These are phyloP conservation scores for Astrothelium subdiscretum DNA, from an alignment of 495 filamentous ascomycete species.

Conservation along the genomic window DNA sequence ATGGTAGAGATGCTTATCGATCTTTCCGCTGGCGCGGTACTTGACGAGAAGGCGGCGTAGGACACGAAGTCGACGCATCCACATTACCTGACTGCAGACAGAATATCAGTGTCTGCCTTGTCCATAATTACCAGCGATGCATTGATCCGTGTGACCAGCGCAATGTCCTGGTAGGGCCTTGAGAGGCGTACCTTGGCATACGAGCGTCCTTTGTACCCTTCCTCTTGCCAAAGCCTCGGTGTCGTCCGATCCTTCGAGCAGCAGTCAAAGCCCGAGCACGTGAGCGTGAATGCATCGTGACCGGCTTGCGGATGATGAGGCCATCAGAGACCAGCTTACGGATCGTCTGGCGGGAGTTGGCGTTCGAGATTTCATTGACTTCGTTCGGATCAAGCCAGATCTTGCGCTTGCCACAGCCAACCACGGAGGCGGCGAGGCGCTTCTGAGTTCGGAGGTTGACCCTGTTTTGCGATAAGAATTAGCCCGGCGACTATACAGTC, in stretches of 20 bases:
- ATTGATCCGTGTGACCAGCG: neutral
- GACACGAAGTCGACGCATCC: constrained; percentile 99
- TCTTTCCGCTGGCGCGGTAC: constrained; percentile 98
- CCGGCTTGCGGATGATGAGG: constrained; percentile 99
- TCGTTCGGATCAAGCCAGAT: constrained; percentile 99
- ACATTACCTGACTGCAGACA: constrained; percentile 70
- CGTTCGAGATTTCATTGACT: constrained; percentile 98
- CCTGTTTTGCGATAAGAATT: constrained; percentile 40
- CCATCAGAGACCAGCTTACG: constrained; percentile 99
- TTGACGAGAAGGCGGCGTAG: constrained; percentile 97
- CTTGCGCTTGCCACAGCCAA: constrained; percentile 98
- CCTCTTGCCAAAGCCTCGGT: constrained; percentile 98
- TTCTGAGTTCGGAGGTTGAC: constrained; percentile 99
- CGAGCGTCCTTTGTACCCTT: constrained; percentile 99
- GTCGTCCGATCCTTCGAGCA: constrained; percentile 83
- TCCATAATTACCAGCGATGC: too few species aligned
- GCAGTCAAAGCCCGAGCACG: constrained; percentile 84
- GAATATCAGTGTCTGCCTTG: neutral
- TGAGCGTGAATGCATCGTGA: constrained; percentile 97
- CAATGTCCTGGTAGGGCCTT: neutral
- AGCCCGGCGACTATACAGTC: neutral
- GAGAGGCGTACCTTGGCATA: constrained; percentile 78
- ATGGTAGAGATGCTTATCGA: constrained; percentile 99
- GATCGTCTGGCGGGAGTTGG: constrained; percentile 99
- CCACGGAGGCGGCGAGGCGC: constrained; percentile 95